Conservation (phyloP, 1,284 basidiomycete genomes). For the Dichomitus squalens region DNA sequence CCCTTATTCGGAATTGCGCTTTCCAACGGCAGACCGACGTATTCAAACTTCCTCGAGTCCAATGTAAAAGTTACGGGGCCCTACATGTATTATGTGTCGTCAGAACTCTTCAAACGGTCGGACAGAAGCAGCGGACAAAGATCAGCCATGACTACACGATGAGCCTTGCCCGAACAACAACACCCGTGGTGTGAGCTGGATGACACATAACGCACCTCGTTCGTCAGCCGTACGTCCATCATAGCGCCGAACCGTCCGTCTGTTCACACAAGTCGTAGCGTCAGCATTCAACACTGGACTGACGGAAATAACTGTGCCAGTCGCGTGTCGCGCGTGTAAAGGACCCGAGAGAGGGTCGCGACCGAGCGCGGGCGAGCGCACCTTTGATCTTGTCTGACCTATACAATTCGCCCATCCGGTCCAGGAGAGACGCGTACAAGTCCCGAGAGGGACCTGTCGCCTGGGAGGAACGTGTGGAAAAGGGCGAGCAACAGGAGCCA, state of each 20-base stretch:
- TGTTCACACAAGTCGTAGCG: conserved; percentile 34
- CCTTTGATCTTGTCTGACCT: conserved; percentile 79
- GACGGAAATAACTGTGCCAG: conserved; percentile 14
- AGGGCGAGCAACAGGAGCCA: conserved; percentile 2
- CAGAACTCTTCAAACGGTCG: conserved; percentile 6
- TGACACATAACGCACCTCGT: conserved; percentile 62
- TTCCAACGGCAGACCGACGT: conserved; percentile 35
- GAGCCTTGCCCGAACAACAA: not conserved
- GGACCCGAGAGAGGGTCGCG: conserved; percentile 12
- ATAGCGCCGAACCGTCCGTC: conserved; percentile 93
- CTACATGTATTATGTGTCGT: conserved; percentile 39
- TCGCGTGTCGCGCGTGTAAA: conserved; percentile 13
- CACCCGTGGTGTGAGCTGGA: not conserved
- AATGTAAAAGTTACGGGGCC: conserved; percentile 84
- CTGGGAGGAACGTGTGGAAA: conserved; percentile 40
- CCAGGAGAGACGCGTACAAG: conserved; percentile 75
- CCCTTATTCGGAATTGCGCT: conserved; percentile 18
- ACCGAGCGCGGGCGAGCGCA: conserved; percentile 31
- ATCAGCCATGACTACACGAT: not conserved
- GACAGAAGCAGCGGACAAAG: conserved; percentile 11
- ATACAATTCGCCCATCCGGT: conserved; percentile 66
- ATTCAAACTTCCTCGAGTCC: conserved; percentile 74
- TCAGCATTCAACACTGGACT: conserved; percentile 5
- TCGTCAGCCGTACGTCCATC: conserved; percentile 87
- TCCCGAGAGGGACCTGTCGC: conserved; percentile 65